Base-by-base conservation (phyloP, 2,329 filamentous ascomycete genomes). In the Penicillium sp. region DNA sequence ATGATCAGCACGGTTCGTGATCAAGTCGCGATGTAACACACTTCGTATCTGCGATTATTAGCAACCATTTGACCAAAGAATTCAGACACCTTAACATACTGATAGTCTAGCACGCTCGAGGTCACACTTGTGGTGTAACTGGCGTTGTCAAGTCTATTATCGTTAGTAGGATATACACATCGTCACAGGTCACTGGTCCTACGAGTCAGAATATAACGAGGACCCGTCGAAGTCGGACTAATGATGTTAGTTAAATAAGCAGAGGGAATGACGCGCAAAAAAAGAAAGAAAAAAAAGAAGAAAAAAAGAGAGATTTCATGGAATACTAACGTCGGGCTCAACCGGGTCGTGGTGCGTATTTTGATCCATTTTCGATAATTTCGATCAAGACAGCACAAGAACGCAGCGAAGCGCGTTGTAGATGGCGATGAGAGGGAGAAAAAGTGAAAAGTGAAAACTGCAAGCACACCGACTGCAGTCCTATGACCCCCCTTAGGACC, bases 111-210 rank as follows among this genome's bases (percentile, higher is more conserved):
- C 6, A 65, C 66, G 49, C 62, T 69, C 1, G 69, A 71, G 1
- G 69, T 70, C 56, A 71, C 61, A 42, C 68, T 71, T 11, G 61
- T 65, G 20, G 69, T 71, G 58, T 67, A 69, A 58, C 62, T 69
- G 40, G 60, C 65, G 13, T 69, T 62, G 53, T 62, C 63, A 31
- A 66, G 57, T 10, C 65, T 69, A 40, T 35, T 26, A 48, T 11
- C 22, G 44, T 67, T 39, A 61, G 50, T 31, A 44, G 44, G 44
- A 50, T 46, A 39, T 26, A 39, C 9, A 22, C 16, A 20, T 24
- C 3, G 18, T 34, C 6, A 14, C 5, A 22, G 22, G 16, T 48
- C 26, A 48, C 42, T 38, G 16, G 16, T 66, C 69, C 60, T 57
- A 71, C 69, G 67, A 67, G 26, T 63, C 61, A 43, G 56, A 40